phyloP scores from a whole-genome alignment of 768 basidiomycete species.

The Boletellus emodensis region DNA sequence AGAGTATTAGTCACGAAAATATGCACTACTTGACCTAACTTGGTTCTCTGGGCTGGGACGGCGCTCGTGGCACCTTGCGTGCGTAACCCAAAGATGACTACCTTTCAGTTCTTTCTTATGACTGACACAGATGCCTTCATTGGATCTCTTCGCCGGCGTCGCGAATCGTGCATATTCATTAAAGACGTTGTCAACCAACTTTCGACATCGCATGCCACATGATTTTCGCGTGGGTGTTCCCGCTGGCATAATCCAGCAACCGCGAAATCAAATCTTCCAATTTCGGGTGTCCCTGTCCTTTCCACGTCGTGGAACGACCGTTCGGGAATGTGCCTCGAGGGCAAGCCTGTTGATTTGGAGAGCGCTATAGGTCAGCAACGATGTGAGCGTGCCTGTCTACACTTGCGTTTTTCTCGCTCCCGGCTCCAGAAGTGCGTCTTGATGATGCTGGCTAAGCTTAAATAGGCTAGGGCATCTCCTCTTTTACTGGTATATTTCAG shows the following conservation, averaged over 20 bases:
- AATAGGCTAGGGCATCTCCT: conserved; percentile 7
- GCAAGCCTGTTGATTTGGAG: conserved; percentile 3
- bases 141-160: background rate
- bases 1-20: conserved; percentile 1
- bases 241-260: conserved; percentile 8
- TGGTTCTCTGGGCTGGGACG: background rate
- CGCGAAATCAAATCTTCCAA: conserved; percentile 16
- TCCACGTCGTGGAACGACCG: conserved; percentile 6
- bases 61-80: background rate
- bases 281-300: conserved; percentile 9
- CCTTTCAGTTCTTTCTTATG: background rate
- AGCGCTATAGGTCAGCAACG: conserved; percentile 1
- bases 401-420: conserved; percentile 3
- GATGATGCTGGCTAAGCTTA: conserved; percentile 5
- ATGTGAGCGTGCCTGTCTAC: conserved; percentile 18
- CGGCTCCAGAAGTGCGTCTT: conserved; percentile 8
- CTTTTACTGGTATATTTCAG: background rate
- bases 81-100: background rate
- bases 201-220: conserved; percentile 5
- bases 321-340: conserved; percentile 1
- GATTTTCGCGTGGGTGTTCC: conserved; percentile 15
- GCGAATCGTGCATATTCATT: background rate
- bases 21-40: background rate
- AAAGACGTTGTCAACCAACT: background rate
- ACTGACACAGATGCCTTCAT: background rate